Percentiles rank a stretch among this genome's conserved stretches.
Conservation (phyloP, 1,284 basidiomycete genomes). For the Leccinum griseonigrum region DNA sequence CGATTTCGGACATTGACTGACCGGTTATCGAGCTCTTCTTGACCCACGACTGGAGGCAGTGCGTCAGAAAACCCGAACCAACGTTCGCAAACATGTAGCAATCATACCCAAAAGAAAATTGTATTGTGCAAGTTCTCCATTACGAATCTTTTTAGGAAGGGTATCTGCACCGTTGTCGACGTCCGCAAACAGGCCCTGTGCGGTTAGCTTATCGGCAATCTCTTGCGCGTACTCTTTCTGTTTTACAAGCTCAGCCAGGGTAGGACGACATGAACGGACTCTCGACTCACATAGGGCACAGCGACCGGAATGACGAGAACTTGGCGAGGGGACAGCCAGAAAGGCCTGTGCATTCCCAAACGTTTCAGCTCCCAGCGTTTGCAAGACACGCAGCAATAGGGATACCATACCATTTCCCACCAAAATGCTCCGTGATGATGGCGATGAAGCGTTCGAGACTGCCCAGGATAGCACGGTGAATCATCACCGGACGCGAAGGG, state of each 20-base stretch:
- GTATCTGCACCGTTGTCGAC: conserved; percentile 94
- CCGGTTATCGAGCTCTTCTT: conserved; percentile 81
- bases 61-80: conserved; percentile 1
- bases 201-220: conserved; percentile 68
- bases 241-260: conserved; percentile 14
- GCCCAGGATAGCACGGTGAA: conserved; percentile 96
- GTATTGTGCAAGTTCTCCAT: conserved; percentile 91
- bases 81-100: background rate
- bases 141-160: conserved; percentile 94
- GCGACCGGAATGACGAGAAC: conserved; percentile 95
- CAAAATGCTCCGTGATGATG: conserved; percentile 97
- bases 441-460: conserved; percentile 96
- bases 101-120: conserved; percentile 92
- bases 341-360: conserved; percentile 59
- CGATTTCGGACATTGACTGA: conserved; percentile 96
- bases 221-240: conserved; percentile 91
- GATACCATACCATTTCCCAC: conserved; percentile 83
- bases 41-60: conserved; percentile 75
- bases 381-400: conserved; percentile 1
- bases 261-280: background rate
- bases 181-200: conserved; percentile 83
- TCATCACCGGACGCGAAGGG: conserved; percentile 88
- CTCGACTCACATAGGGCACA: conserved; percentile 69
- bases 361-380: background rate
- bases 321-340: conserved; percentile 97